Base-by-base conservation (phyloP, 805 yeast species). In the Diddensiella transvaalensis region DNA sequence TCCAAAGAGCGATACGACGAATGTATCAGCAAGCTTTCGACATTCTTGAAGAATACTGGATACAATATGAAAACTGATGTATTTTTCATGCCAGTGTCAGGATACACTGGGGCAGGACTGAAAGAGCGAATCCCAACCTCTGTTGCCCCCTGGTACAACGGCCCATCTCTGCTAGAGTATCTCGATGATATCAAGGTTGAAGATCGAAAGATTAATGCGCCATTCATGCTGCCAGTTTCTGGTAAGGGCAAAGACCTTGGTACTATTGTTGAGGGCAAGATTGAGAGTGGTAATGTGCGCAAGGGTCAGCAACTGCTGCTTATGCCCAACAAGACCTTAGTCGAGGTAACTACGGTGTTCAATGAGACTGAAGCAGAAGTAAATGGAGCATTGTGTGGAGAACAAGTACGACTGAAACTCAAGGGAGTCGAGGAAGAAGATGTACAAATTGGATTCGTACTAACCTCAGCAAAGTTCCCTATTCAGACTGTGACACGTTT, bases 381-480 rank as follows among this genome's bases (percentile, higher is more conserved):
- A 52, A 87, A 82, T 39, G 73, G 83, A 56, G 98, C 97, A 19
- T 78, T 76, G 65, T 85, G 95, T 72, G 99, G 99, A 69, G 99
- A 93, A 70, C 99, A 93, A 73, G 96, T 93, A 50, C 83, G 93
- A 74, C 74, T 93, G 63, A 87, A 85, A 76, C 72, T 93, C 60
- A 91, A 85, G 73, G 97, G 97, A 68, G 83, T 93, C 49, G 99
- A 93, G 68, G 99, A 93, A 74, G 99, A 95, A 70, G 98, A 93
- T 59, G 80, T 93, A 50, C 81, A 86, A 53, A 79, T 83, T 47
- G 99, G 99, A 59, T 90, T 83, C 63, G 98, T 93, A 21, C 76
- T 93, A 58, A 85, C 97, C 1, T 87, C 96, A 15, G 75, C 83
- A 55, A 79, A 79, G 67, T 79, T 81, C 64, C 99, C 99, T 36